Evolutionary conservation across 306 rosid species (phyloP).

Genomic region (Rosa chinensis): DNA sequence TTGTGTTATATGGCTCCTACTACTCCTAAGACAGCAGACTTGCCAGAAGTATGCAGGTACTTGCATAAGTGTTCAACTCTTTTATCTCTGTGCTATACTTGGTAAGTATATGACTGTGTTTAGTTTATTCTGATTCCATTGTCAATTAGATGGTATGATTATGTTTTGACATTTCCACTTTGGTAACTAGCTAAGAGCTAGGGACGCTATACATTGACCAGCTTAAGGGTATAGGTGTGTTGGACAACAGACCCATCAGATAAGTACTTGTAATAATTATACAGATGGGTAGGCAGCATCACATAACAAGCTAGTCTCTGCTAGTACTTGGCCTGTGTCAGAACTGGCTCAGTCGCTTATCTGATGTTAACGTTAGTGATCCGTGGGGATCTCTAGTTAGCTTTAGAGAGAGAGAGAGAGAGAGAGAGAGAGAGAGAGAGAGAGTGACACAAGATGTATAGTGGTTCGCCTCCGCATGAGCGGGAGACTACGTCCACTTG

Average conservation of each 20-base stretch:
- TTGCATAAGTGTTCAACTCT: not conserved
- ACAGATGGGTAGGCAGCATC: not conserved
- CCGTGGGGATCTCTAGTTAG: too few relatives aligned
- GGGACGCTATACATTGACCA: too few relatives aligned
- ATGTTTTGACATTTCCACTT: too few relatives aligned
- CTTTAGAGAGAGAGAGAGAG: too few relatives aligned
- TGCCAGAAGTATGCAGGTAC: slow-evolving; percentile 17
- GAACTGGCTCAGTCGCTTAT: not conserved
- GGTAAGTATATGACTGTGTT: not conserved
- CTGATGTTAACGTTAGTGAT: too few relatives aligned
- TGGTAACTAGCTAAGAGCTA: too few relatives aligned
- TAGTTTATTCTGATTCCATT: not conserved
- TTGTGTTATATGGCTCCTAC: slow-evolving; percentile 12
- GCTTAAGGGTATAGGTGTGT: not conserved
- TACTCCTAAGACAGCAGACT: slow-evolving; percentile 1
- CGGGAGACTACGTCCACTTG: too few relatives aligned
- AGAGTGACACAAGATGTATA: too few relatives aligned
- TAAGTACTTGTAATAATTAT: slow-evolving; percentile 38
- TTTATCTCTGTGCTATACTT: not conserved
- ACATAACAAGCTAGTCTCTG: not conserved
- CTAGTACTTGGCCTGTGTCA: not conserved
- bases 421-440: too few relatives aligned
- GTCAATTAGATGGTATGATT: not conserved
- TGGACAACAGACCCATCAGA: not conserved
- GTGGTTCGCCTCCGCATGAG: too few relatives aligned